These are phyloP conservation scores for Lecanicillium sp. DNA, from an alignment of 2,329 filamentous ascomycete genomes.

Conservation along the genomic window DNA sequence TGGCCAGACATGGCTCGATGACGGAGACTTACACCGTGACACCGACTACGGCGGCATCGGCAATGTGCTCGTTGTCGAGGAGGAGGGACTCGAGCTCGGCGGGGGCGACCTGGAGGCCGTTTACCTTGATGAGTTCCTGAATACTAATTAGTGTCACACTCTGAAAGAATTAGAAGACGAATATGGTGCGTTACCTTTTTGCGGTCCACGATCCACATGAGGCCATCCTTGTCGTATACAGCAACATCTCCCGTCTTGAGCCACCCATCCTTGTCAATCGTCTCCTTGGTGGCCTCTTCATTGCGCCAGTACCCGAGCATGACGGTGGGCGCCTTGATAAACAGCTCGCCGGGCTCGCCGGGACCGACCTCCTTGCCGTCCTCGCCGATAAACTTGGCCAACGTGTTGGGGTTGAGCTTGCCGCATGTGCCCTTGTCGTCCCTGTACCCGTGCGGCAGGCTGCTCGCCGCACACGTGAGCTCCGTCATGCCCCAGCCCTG, in stretches of 20 bases:
- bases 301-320: constrained; percentile 56
- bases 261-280: constrained; percentile 47
- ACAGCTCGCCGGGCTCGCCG: constrained; percentile 48
- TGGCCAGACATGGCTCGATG: not conserved
- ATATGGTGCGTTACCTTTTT: constrained; percentile 35
- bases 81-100: constrained; percentile 50
- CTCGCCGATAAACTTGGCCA: constrained; percentile 48
- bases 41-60: constrained; percentile 50
- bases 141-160: constrained; percentile 14
- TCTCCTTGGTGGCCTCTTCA: constrained; percentile 46
- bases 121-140: constrained; percentile 54
- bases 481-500: constrained; percentile 62
- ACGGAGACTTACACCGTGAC: constrained; percentile 36
- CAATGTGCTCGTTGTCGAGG: constrained; percentile 44
- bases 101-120: constrained; percentile 54
- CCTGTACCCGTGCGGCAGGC: constrained; percentile 28
- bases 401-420: constrained; percentile 45
- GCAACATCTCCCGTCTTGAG: constrained; percentile 54
- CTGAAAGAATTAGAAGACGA: not conserved
- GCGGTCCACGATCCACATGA: constrained; percentile 42
- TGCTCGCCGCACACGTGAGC: constrained; percentile 35
- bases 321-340: constrained; percentile 48
- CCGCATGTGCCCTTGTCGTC: constrained; percentile 45
- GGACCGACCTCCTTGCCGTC: constrained; percentile 41
- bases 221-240: constrained; percentile 38